Base-by-base conservation (phyloP, 352 stramenopile species). In the Phytophthora chlamydospora region DNA sequence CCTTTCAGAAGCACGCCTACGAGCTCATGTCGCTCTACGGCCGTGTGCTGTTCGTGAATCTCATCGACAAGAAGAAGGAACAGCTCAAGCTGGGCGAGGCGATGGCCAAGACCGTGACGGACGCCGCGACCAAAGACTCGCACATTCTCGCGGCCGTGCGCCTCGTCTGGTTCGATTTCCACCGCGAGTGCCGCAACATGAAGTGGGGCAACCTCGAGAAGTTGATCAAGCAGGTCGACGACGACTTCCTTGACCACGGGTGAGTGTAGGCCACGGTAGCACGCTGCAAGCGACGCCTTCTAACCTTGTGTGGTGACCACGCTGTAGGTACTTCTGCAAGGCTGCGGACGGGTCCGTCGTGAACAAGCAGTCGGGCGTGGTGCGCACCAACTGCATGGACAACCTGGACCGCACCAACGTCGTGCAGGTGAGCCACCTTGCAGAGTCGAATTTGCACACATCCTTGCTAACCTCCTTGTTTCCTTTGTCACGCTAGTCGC, bases 361-460 rank as follows among this genome's bases (percentile, higher is more conserved):
- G 14, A 85, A 51, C 58, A 84, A 74, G 34, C 97, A 99, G 73
- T 90, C 80, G 8, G 93, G 91, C 4, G 89, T 99, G 14, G 81
- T 99, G 27, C 88, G 97, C 44, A 98, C 95, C 12, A 99, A 99
- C 78, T 99, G 97, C 78, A 98, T 99, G 91, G 97, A 99, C 81
- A 98, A 97, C 62, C 78, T 99, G 13, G 97, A 99, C 79, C 85
- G 97, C 32, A 99, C 80, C 13, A 91, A 89, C 51, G 80, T 90
- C 40, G 80, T 89, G 27, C 78, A 86, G 71, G 77, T 88, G 35
- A 53, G 59, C 21, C 11, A 0, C 24, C 2, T 3, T 29, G 24
- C 24, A 1, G 21, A 24, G 21, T 24, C 21, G 21, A 24, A 24
- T 1, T 24, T 24, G 21, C 21, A 24, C 21, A 24, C 21, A 24